Evolutionary conservation across 2,329 filamentous ascomycete species (phyloP), one percentile per base, ranked within the genome.

Genomic region (Blumeria graminis): DNA sequence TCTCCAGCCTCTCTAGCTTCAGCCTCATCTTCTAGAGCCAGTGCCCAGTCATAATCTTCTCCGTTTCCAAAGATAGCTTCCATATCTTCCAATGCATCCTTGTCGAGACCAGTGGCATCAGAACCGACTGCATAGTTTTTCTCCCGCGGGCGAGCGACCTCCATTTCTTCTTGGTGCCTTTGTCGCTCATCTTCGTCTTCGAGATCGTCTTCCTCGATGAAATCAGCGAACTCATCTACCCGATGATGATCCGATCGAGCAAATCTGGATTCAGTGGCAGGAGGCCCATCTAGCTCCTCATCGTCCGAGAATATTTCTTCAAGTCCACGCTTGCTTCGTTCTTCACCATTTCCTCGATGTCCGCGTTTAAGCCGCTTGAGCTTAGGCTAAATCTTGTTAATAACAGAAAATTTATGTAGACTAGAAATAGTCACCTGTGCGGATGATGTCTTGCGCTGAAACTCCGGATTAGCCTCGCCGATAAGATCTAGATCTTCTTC

Each of bases 281-380:
- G 74, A 16, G 67, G 68, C 3, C 72, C 75, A 57, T 76, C 79
- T 16, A 84, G 80, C 56, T 94, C 89, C 60, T 96, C 90, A 56
- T 95, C 90, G 62, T 94, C 90, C 38, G 86, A 89, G 69, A 98
- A 98, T 62, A 98, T 96, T 63, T 95, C 83, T 62, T 88, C 83
- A 14, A 96, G 78, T 28, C 84, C 87, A 59, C 83, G 82, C 43
- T 80, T 76, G 61, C 81, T 76, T 32, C 73, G 73, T 22, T 79
- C 76, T 54, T 87, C 77, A 57, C 77, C 79, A 60, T 87, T 82
- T 60, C 83, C 82, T 59, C 84, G 78, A 61, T 90, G 86, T 56
- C 92, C 90, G 61, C 87, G 86, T 74, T 96, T 98, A 56, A 98
- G 78, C 43, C 92, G 85, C 71, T 98, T 98, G 74, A 93, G 94